Base-by-base conservation (phyloP, 257 asterid genomes). In the Fraxinus anomala region DNA sequence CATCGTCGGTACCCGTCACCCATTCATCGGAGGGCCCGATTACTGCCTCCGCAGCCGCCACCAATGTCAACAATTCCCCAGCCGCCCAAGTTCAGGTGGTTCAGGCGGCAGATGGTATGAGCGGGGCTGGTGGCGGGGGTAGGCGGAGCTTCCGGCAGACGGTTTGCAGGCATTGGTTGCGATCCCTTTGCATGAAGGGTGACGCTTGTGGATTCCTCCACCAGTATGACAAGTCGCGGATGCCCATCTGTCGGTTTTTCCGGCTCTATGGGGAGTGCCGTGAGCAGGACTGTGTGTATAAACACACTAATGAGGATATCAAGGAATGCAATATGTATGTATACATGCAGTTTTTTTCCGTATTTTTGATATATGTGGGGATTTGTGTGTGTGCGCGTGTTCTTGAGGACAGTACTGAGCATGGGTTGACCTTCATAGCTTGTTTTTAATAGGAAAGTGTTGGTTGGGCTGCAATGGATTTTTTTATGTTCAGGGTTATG, bases 291-390 rank as follows among this genome's bases (percentile, higher is more conserved):
- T 94, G 97, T 73, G 96, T 92, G 39, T 94, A 91, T 84, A 94
- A 94, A 74, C 97, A 94, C 72, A 92, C 97, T 7, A 94, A 88
- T 78, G 97, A 94, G 78, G 98, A 94, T 87, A 92, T 92, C 82
- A 94, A 91, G 87, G 97, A 94, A 71, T 94, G 98, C 82, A 89
- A 91, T 85, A 92, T 94, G 98, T 92, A 86, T 39, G 98, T 71
- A 4, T 37, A 10, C 24, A 39, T 51, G 19, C 24, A 9, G 3
- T 4, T 19, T 51, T 17, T 13, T 49, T 1, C 63, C 24, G 44
- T 54, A 3, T 19, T 28, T 21, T 47, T 68, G 28, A 36, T 68
- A 2, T 26, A 36, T 14, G 47, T 33, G 6, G 42, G 36, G 24
- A 31, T 36, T 19, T 21, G 10, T 63, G 59, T 12, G 65, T 9